Evolutionary conservation across 1,284 basidiomycete species (phyloP), one percentile per base, ranked within the genome.

Genomic region (Ganoderma multipileum): DNA sequence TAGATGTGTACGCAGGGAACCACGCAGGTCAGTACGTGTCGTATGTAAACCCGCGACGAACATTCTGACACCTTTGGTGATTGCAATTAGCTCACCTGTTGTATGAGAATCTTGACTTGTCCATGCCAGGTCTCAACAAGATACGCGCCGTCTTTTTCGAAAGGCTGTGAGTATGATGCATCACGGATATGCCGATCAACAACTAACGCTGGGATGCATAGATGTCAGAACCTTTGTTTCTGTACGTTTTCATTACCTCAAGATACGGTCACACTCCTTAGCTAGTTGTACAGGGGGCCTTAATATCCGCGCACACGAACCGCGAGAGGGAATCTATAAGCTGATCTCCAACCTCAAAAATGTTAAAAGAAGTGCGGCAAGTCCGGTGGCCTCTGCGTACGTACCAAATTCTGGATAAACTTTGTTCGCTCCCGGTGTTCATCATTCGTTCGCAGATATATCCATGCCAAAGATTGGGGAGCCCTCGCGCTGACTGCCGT

Each of bases 101-200:
- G 9, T 80, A 73, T 36, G 79, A 79, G 33, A 78, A 69, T n/a
- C 38, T 63, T 59, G 77, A 72, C 55, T 78, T 69, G 26, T 67
- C 36, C 65, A 66, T 8, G 52, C 74, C 62, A 44, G 68, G 65
- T 4, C 70, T 61, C 1, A 30, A 44, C 69, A 68, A 59, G 11
- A 61, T 77, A 39, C 79, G 80, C 2, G 74, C 76, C 39, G 71
- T 83, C 1, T 84, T 82, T 68, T 77, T 85, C 14, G 73, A 77
- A 50, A 79, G 84, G 47, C 74, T 85, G 47, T 50, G 47, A 50
- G 84, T 86, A 73, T 74, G 83, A 14, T n/a, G 11, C 42, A 11
- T 50, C 30, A 14, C 50, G 16, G 12, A 23, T 16, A 14, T 23
- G 8, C 1, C 28, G 26, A 50, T 28, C 14, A 16, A 23, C 18